Evolutionary conservation across 129 eudicot genomes (phyloP), one percentile per base, ranked within the genome.

Genomic region (Saposhnikovia divaricata): DNA sequence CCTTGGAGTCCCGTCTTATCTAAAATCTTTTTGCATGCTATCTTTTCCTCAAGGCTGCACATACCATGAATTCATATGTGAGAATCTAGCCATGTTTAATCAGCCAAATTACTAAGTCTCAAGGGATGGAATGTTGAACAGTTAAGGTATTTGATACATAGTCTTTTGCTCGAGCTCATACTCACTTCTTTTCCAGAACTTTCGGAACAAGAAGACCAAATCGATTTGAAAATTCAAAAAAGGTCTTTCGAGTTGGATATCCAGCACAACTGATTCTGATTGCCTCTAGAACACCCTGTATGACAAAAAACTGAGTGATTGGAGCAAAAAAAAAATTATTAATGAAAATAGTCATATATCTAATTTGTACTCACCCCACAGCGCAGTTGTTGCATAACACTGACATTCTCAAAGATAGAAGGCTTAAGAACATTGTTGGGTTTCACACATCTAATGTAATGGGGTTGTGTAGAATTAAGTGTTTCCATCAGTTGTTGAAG

Each of bases 231-330:
- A 95, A 95, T 77, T 95, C 99, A 75, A 81, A 85, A 84, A 95
- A 95, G 39, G 86, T 85, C 86, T 88, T 90, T 59, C 97, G 97
- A 69, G 99, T 95, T 27, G 99, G 99, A 82, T 95, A 95, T 73
- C 99, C 99, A 78, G 99, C 97, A 89, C 96, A 90, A 83, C 99
- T 95, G 82, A 95, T 95, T 88, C 96, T 92, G 80, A 95, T 95
- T 85, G 99, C 99, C 88, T 95, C 99, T 74, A 95, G 86, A 84
- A 95, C 97, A 84, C 99, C 99, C 99, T 95, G 86, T 69, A 82
- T 78, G 76, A 79, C 77, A 42, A 68, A 42, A 11, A 11, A 28
- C 1, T 79, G 37, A 31, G 81, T 27, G n/a, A 50, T 16, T 12
- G 4, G 40, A 73, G 53, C 71, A 69, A 82, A 28, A 87, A 66